Percentiles rank a stretch among this genome's conserved stretches.
Evolutionary conservation across 768 basidiomycete species (phyloP).

Genomic region (Chalciporus chontae): DNA sequence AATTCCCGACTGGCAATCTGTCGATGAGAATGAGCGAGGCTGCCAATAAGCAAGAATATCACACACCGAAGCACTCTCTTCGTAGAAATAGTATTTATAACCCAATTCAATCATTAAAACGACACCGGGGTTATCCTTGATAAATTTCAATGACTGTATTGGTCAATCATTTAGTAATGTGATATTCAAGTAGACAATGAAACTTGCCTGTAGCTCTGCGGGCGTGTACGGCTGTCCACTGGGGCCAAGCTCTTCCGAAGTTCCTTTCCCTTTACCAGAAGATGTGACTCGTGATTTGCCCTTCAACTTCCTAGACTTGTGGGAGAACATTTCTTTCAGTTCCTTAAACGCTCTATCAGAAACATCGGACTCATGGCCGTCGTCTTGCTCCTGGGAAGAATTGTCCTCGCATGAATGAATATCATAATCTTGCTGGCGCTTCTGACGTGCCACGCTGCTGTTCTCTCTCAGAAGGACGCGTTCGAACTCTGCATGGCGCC

Average conservation of each 20-base stretch:
- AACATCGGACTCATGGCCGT: slow-evolving; percentile 34
- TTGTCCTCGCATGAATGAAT: slow-evolving; percentile 23
- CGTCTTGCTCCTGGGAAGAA: slow-evolving; percentile 22
- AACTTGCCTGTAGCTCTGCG: slow-evolving; percentile 62
- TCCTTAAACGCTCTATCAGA: slow-evolving; percentile 46
- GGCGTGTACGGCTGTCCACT: slow-evolving; percentile 73
- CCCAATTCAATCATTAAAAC: slow-evolving; percentile 80
- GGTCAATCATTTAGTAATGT: background rate
- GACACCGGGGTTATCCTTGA: slow-evolving; percentile 60
- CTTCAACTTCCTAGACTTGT: slow-evolving; percentile 34
- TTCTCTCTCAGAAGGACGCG: slow-evolving; percentile 49
- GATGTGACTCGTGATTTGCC: slow-evolving; percentile 31
- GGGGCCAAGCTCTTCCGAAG: slow-evolving; percentile 51
- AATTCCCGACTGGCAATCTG: slow-evolving; percentile 75
- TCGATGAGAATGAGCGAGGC: slow-evolving; percentile 9
- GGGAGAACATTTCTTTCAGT: slow-evolving; percentile 46
- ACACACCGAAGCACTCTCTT: slow-evolving; percentile 73
- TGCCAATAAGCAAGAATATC: slow-evolving; percentile 2
- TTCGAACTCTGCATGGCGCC: slow-evolving; percentile 46
- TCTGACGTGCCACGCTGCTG: slow-evolving; percentile 31
- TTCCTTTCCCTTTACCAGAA: slow-evolving; percentile 31
- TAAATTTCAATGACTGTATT: slow-evolving; percentile 44
- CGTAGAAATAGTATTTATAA: slow-evolving; percentile 82
- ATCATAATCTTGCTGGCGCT: slow-evolving; percentile 7
- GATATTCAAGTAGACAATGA: background rate